Percentiles rank a stretch among this genome's conserved stretches.
Conservation (phyloP, 495 filamentous ascomycete species). For the Daldinia caldariorum region DNA sequence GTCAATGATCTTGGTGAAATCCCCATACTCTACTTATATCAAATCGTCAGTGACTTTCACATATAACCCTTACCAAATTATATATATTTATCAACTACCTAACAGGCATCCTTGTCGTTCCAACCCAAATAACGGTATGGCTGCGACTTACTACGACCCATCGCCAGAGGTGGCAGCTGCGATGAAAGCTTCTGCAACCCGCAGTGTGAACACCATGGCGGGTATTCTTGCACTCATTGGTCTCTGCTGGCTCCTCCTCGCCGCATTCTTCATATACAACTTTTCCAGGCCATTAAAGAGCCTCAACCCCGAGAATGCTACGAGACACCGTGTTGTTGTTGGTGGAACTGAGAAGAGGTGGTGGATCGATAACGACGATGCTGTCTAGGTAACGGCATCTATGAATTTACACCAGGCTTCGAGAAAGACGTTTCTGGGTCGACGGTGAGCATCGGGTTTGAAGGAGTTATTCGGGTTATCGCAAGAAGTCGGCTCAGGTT, state of each 20-base stretch:
- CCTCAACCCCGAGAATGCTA: not conserved
- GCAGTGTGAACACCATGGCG: slow-evolving; percentile 13
- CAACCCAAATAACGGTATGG: slow-evolving; percentile 1
- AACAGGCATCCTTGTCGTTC: not conserved
- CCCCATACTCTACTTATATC: not conserved
- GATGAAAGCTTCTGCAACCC: slow-evolving; percentile 17
- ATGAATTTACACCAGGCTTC: not conserved
- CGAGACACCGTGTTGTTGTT: not conserved
- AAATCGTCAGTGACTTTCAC: not conserved
- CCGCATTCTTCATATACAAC: slow-evolving; percentile 29
- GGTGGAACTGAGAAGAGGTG: slow-evolving; percentile 19
- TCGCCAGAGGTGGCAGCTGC: slow-evolving; percentile 1
- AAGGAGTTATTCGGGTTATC: no score
- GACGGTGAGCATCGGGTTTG: not conserved
- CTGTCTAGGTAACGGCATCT: not conserved
- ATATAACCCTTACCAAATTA: not conserved
- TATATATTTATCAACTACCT: not conserved
- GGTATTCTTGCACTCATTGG: slow-evolving; percentile 25
- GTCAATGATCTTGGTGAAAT: slow-evolving; percentile 2
- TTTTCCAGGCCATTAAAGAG: slow-evolving; percentile 19
- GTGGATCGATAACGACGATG: slow-evolving; percentile 33
- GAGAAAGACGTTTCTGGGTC: not conserved
- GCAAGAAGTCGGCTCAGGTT: not conserved
- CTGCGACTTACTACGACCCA: slow-evolving; percentile 11
- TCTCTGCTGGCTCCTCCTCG: slow-evolving; percentile 19